Base-by-base conservation (phyloP, 2,329 filamentous ascomycete species). In the Tympanopsis confertula region DNA sequence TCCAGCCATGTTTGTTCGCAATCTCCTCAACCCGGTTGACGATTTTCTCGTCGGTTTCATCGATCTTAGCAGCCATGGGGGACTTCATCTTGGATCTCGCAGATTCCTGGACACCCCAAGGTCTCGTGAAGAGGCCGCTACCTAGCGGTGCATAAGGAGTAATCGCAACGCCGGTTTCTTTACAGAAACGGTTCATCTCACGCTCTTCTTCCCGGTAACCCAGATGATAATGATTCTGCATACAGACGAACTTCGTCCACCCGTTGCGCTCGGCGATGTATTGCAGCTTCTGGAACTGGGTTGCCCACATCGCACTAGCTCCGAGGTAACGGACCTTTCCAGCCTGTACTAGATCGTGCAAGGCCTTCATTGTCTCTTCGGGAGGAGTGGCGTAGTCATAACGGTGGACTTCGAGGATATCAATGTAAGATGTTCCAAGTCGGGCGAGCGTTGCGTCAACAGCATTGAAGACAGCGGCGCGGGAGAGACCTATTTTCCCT, bases 381-480 rank as follows among this genome's bases (percentile, higher is more conserved):
- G 61, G 53, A 0, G 68, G 63, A 1, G 61, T 65, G 2, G 55
- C 54, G 2, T 53, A 48, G 42, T 76, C 71, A 39, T 71, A 59
- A 3, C 71, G 61, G 45, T 77, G 71, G 40, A 76, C 70, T 50
- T 75, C 70, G 17, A 76, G 56, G 4, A 74, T 61, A 50, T 75
- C 69, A 40, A 74, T 67, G 50, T 75, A 73, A 14, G 50, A 44
- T 3, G 64, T 69, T 20, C 62, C 63, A 26, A 76, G 55, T 20
- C 69, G 53, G 39, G 58, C 51, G 5, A 71, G 58, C 40, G 67
- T 72, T 37, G 60, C 66, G 28, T 79, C 64, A 13, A 81, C 74
- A 0, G 71, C 68, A 42, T 74, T 68, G 47, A 80, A 70, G 46
- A 80, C 77, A 38, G 72, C 68, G 47, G 70, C 70, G 30, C 76